Base-by-base conservation (phyloP, 1,284 basidiomycete species). In the Neolentinus lepideus region DNA sequence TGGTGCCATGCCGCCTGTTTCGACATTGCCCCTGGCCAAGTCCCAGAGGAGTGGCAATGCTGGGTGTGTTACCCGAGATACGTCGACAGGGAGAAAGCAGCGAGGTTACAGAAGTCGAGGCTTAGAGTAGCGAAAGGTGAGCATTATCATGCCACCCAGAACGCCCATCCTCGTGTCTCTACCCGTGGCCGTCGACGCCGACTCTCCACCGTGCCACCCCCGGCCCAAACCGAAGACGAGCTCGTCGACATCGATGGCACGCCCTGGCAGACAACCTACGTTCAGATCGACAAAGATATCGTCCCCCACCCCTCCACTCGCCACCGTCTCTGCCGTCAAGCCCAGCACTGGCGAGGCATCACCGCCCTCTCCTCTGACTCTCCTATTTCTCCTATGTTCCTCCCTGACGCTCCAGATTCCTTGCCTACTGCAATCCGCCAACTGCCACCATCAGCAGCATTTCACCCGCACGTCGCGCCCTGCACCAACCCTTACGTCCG, bases 1-100 rank as follows among this genome's bases (percentile, higher is more conserved):
- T 97, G 94, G 94, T 92, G 91, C 64, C 94, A 98, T 70, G 90
- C 84, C 6, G 85, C 87, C 3, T 97, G 94, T 69, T 92, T 95
- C 63, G 83, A 81, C 31, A 88, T 93, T 63, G 71, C 75, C 21
- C 74, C 82, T 51, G 81, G 78, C 31, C 76, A 78, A 31, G 86
- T 93, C 0, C 92, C 93, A 1, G 90, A 95, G 51, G 75, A 81
- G 53, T 90, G 84, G 79, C 69, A 66, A 31, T 89, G 87, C 62
- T 85, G 81, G 80, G 67, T 71, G 0, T 88, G 86, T 61, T 65
- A 73, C 33, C 81, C 82, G 0, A 60, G 77, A 3, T 58, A 68
- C 1, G 74, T 77, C 38, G 73, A 81, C 60, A 73, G 69, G 57
- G 79, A 80, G 50, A 64, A 69, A 38, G 16, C 16, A 27, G 48